A percentile compares a stretch with the other conserved stretches of the same genome.
phyloP scores from a whole-genome alignment of 2,329 filamentous ascomycete species.

The Aspergillus fumigatus region DNA sequence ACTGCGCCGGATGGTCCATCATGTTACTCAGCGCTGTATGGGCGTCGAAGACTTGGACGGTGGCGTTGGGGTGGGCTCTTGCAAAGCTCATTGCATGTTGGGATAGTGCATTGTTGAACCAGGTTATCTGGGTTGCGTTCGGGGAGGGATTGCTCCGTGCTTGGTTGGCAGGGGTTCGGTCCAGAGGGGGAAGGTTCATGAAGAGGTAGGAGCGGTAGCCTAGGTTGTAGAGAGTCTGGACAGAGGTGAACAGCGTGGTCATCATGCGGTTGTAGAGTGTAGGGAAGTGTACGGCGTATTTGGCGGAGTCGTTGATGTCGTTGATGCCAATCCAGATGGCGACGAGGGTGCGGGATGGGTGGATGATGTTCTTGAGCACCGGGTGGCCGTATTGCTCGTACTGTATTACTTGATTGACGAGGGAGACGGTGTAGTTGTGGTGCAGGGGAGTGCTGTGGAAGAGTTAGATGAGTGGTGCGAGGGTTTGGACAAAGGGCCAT shows the following conservation, averaged over 20 bases:
- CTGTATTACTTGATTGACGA: conserved; percentile 49
- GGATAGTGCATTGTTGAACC: conserved; percentile 42
- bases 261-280: conserved; percentile 44
- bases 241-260: conserved; percentile 37
- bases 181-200: conserved; percentile 49
- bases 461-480: background rate
- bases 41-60: conserved; percentile 43
- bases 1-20: conserved; percentile 38
- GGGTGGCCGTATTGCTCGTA: conserved; percentile 45
- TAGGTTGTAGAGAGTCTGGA: conserved; percentile 38
- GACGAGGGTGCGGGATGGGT: conserved; percentile 39
- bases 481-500: conserved; percentile 3
- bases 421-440: conserved; percentile 47
- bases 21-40: conserved; percentile 40
- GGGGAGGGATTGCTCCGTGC: conserved; percentile 33
- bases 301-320: conserved; percentile 50
- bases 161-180: conserved; percentile 41
- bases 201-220: conserved; percentile 48
- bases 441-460: conserved; percentile 44
- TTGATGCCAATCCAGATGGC: conserved; percentile 56
- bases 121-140: conserved; percentile 44
- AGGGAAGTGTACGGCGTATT: conserved; percentile 42
- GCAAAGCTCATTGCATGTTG: conserved; percentile 34
- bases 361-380: conserved; percentile 30
- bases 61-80: conserved; percentile 26